Conservation (phyloP, 2,329 filamentous ascomycete species). For the Neofusicoccum laricinum region DNA sequence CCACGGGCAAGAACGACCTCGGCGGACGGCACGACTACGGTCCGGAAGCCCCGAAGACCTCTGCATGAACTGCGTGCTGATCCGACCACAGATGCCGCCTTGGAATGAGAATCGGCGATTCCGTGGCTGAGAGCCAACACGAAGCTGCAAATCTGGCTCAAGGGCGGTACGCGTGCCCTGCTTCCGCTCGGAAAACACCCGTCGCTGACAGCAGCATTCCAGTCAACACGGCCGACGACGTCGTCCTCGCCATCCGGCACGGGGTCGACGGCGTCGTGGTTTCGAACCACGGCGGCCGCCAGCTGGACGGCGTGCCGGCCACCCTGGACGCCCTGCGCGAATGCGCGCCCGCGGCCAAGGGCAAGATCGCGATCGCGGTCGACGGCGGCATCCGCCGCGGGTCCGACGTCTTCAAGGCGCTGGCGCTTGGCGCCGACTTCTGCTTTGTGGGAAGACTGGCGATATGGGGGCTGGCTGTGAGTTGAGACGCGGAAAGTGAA, state of each 20-base stretch:
- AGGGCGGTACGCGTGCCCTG: conserved; percentile 29
- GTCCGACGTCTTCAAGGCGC: conserved; percentile 57
- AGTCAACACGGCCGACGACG: conserved; percentile 40
- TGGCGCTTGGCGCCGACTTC: conserved; percentile 51
- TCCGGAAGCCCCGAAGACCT: background rate
- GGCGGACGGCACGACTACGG: conserved; percentile 16
- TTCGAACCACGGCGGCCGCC: conserved; percentile 58
- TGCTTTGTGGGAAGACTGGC: conserved; percentile 49
- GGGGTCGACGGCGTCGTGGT: conserved; percentile 46
- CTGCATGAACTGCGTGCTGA: background rate
- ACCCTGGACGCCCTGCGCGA: conserved; percentile 50
- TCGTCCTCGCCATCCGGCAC: conserved; percentile 42
- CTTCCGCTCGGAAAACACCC: background rate
- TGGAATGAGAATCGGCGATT: conserved; percentile 51
- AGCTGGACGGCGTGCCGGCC: conserved; percentile 55
- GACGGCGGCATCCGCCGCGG: conserved; percentile 58
- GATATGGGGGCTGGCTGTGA: conserved; percentile 50
- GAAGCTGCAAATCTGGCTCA: conserved; percentile 49
- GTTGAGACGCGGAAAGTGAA: conserved; percentile 7
- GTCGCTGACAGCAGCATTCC: background rate
- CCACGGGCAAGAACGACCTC: conserved; percentile 22
- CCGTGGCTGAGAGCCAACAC: conserved; percentile 49
- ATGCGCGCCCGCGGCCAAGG: conserved; percentile 37
- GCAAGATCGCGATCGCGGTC: conserved; percentile 58
- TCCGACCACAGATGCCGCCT: conserved; percentile 19